These are phyloP conservation scores for Trichosanthes cucumerina DNA, from an alignment of 306 rosid genomes.

Conservation along the genomic window DNA sequence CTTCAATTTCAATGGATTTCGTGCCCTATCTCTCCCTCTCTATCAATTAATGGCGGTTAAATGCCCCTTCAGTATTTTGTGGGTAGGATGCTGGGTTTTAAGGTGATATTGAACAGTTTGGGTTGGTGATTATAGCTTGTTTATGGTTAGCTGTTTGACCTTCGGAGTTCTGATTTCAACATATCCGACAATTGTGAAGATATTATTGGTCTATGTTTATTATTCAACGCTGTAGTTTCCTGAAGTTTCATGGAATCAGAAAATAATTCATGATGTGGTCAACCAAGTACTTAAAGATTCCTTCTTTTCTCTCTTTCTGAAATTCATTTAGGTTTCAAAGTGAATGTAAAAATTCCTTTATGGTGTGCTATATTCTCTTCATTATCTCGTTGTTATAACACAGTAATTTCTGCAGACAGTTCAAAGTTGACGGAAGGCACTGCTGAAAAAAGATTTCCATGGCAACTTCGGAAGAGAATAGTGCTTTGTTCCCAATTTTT, in stretches of 20 bases:
- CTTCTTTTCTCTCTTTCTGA: not conserved
- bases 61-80: not conserved
- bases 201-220: not conserved
- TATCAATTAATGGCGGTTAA: not conserved
- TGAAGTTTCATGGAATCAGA: not conserved
- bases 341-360: not conserved
- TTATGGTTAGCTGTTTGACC: not conserved
- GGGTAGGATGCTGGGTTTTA: not conserved
- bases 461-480: constrained; percentile 89
- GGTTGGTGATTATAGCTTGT: not conserved
- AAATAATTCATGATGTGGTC: not conserved
- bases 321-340: not conserved
- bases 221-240: not conserved
- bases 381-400: not conserved
- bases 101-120: not conserved
- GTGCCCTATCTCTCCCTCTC: not conserved
- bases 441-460: constrained; percentile 30
- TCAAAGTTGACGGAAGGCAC: constrained; percentile 13
- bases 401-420: constrained; percentile 18
- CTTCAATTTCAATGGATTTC: not conserved
- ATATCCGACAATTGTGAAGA: not conserved
- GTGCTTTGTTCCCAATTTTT: constrained; percentile 85
- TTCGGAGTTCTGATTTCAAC: not conserved
- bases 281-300: not conserved
- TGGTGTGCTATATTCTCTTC: not conserved